These are phyloP conservation scores for Helicosporidium sp. DNA, from an alignment of 139 green algal genomes.

Conservation along the genomic window DNA sequence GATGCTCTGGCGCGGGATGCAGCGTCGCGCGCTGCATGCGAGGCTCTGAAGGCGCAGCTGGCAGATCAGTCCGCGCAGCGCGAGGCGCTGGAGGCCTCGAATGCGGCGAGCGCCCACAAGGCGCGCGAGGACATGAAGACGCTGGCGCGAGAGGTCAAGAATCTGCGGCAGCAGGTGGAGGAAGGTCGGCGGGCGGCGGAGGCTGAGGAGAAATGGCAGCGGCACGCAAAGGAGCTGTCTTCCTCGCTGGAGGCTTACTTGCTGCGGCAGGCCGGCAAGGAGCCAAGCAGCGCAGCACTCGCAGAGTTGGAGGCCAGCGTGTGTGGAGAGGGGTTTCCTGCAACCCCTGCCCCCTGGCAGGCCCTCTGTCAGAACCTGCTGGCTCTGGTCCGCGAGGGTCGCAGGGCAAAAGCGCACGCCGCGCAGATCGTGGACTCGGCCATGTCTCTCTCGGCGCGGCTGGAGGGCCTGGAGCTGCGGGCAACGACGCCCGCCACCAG, in stretches of 20 bases:
- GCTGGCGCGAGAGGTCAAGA: conserved; percentile 14
- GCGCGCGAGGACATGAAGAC: conserved; percentile 5
- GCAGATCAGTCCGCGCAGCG: neutral
- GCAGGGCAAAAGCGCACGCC: too few species aligned
- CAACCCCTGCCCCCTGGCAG: too few species aligned
- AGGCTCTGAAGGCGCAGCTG: conserved; percentile 1
- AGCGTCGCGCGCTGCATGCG: too few species aligned
- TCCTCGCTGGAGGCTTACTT: neutral
- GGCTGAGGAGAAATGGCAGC: too few species aligned
- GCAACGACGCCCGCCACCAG: neutral
- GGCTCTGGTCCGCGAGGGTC: neutral
- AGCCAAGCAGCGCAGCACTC: too few species aligned
- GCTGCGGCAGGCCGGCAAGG: too few species aligned
- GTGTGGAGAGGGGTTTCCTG: too few species aligned
- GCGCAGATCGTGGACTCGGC: neutral
- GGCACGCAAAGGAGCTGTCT: too few species aligned
- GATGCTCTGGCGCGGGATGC: neutral
- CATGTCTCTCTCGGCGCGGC: neutral
- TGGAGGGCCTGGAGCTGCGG: conserved; percentile 1
- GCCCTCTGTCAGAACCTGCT: too few species aligned
- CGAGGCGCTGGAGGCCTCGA: neutral
- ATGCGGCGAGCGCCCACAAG: conserved; percentile 7
- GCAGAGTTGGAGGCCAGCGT: too few species aligned
- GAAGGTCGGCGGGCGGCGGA: too few species aligned
- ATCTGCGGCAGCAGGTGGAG: conserved; percentile 6